Percentiles rank a stretch among this genome's conserved stretches.
Evolutionary conservation across 1,139 yeast genomes (phyloP).

Genomic region (Yamadazyma triangularis): DNA sequence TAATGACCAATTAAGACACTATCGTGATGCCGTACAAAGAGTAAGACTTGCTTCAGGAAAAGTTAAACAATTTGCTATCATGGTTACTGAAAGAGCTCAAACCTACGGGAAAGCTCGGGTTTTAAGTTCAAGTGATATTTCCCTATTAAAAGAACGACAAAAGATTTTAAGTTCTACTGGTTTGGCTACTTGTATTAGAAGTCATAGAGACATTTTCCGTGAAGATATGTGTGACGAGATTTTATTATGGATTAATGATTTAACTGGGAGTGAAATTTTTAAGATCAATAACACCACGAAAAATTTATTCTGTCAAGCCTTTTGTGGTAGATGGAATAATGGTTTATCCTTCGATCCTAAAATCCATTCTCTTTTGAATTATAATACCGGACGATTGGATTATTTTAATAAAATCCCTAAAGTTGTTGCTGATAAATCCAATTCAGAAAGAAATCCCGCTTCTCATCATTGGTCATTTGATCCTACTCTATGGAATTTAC

Average conservation of each 20-base stretch:
- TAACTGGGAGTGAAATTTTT: constrained; percentile 53
- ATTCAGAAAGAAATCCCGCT: constrained; percentile 6
- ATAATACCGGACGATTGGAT: constrained; percentile 32
- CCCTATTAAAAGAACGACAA: constrained; percentile 50
- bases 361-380: constrained; percentile 12
- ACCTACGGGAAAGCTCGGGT: constrained; percentile 67
- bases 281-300: constrained; percentile 47
- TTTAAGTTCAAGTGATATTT: constrained; percentile 49
- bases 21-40: constrained; percentile 66
- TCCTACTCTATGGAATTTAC: constrained; percentile 39
- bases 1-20: constrained; percentile 78
- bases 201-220: constrained; percentile 65
- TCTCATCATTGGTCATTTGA: constrained; percentile 33
- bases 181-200: constrained; percentile 61
- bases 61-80: constrained; percentile 61
- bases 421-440: constrained; percentile 13
- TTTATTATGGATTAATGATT: constrained; percentile 57
- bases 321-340: constrained; percentile 49
- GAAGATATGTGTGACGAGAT: constrained; percentile 82
- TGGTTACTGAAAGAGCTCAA: constrained; percentile 68
- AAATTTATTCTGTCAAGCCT: constrained; percentile 52
- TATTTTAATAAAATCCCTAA: constrained; percentile 31
- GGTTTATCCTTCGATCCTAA: constrained; percentile 28
- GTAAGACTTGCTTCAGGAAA: constrained; percentile 63
- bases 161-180: constrained; percentile 54